Evolutionary conservation across 1,284 basidiomycete genomes (phyloP).

Genomic region (Limonomyces culmigenus): DNA sequence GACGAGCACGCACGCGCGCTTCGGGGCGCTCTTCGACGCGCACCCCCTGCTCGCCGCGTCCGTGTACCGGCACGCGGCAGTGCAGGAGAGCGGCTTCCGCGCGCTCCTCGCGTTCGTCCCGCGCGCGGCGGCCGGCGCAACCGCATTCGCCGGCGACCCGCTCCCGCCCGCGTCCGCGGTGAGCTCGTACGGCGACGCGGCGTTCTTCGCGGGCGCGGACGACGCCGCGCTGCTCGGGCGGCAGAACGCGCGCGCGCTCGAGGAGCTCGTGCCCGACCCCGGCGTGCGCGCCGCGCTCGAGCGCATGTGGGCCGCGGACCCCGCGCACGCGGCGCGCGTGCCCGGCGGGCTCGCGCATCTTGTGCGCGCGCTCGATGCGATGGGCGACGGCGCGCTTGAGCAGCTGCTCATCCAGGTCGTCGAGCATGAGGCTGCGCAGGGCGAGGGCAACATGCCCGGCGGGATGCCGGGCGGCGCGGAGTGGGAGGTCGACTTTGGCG

Average conservation of each 20-base stretch:
- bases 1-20: constrained; percentile 19
- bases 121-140: constrained; percentile 24
- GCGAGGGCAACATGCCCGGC: not conserved
- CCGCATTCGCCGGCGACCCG: constrained; percentile 64
- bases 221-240: constrained; percentile 25
- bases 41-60: constrained; percentile 26
- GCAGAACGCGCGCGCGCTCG: constrained; percentile 31
- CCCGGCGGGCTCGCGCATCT: constrained; percentile 51
- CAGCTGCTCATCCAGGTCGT: not conserved
- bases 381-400: not conserved
- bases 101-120: constrained; percentile 60
- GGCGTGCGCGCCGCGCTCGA: constrained; percentile 38
- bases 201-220: constrained; percentile 53
- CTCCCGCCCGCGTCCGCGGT: constrained; percentile 48
- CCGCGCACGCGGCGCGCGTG: constrained; percentile 32
- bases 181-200: constrained; percentile 40
- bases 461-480: not conserved
- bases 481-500: not conserved
- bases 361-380: constrained; percentile 33
- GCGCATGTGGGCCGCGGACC: constrained; percentile 36
- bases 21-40: constrained; percentile 24
- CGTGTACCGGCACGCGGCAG: constrained; percentile 60
- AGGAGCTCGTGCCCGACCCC: constrained; percentile 37
- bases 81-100: constrained; percentile 45
- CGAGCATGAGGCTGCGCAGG: not conserved